These are phyloP conservation scores for Fusarium sp. DNA, from an alignment of 2,329 filamentous ascomycete species.

Conservation along the genomic window DNA sequence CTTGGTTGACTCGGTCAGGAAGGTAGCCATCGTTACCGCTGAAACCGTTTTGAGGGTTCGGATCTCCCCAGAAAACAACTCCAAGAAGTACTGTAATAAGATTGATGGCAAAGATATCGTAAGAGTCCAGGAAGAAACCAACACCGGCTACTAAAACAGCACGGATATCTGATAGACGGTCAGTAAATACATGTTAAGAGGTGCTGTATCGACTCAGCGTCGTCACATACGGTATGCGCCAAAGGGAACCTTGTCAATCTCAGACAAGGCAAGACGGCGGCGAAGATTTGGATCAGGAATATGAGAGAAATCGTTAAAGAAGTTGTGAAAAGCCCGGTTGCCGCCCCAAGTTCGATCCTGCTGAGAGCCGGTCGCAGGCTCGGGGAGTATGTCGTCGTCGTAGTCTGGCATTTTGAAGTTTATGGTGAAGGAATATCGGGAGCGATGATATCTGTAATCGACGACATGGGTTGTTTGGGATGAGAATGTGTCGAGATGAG, in stretches of 20 bases:
- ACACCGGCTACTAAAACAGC: slow-evolving; percentile 81
- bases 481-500: slow-evolving; percentile 22
- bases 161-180: slow-evolving; percentile 64
- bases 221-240: slow-evolving; percentile 70
- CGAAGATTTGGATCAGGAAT: slow-evolving; percentile 80
- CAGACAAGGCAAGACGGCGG: slow-evolving; percentile 78
- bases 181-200: slow-evolving; percentile 4
- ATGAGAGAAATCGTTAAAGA: slow-evolving; percentile 74
- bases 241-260: slow-evolving; percentile 83
- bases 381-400: slow-evolving; percentile 55
- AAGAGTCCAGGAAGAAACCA: slow-evolving; percentile 86
- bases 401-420: slow-evolving; percentile 47
- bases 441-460: slow-evolving; percentile 37
- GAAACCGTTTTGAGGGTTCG: slow-evolving; percentile 56
- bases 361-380: slow-evolving; percentile 51
- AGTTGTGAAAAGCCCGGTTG: slow-evolving; percentile 79
- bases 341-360: slow-evolving; percentile 65
- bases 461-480: slow-evolving; percentile 44
- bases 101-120: slow-evolving; percentile 85
- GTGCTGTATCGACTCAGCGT: neutral
- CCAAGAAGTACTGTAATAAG: slow-evolving; percentile 78
- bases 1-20: slow-evolving; percentile 74
- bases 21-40: slow-evolving; percentile 67
- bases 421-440: slow-evolving; percentile 41
- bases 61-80: slow-evolving; percentile 76